Percentiles rank a stretch among this genome's conserved stretches.
These are phyloP conservation scores for Fusarium verrucosum DNA, from an alignment of 2,329 filamentous ascomycete genomes.

Conservation along the genomic window DNA sequence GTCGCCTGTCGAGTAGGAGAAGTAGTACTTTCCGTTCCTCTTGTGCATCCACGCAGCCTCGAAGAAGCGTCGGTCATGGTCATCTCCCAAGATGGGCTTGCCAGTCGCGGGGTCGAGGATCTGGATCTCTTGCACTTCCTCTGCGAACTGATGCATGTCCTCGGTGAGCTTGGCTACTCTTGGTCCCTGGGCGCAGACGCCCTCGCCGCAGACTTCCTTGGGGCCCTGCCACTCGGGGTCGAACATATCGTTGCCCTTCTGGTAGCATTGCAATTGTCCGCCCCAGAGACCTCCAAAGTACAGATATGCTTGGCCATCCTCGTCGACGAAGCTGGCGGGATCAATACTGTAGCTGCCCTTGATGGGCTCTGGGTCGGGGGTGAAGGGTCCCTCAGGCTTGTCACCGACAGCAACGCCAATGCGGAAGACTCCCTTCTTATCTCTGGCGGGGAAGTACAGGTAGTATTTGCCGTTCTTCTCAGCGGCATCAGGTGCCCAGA, in stretches of 20 bases:
- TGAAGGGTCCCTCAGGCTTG: conserved; percentile 75
- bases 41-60: conserved; percentile 85
- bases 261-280: conserved; percentile 82
- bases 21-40: conserved; percentile 74
- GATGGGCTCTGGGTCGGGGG: conserved; percentile 70
- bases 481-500: conserved; percentile 84
- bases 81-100: conserved; percentile 67
- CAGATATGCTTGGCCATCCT: conserved; percentile 51
- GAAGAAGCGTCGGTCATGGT: conserved; percentile 81
- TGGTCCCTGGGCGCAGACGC: conserved; percentile 68
- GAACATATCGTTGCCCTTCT: conserved; percentile 62
- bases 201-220: conserved; percentile 66
- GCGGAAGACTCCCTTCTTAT: conserved; percentile 74
- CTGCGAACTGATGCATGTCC: conserved; percentile 72
- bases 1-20: conserved; percentile 81
- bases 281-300: conserved; percentile 87
- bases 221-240: conserved; percentile 63
- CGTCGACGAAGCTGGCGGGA: conserved; percentile 77
- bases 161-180: conserved; percentile 70
- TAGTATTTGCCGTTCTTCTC: conserved; percentile 74
- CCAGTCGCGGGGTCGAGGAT: conserved; percentile 72
- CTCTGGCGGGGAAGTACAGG: conserved; percentile 80
- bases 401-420: conserved; percentile 76
- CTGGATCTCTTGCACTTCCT: conserved; percentile 65
- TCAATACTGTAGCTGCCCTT: conserved; percentile 79